Conservation (phyloP, 305 asterid genomes). For the Fraxinus xanthoxyloides region DNA sequence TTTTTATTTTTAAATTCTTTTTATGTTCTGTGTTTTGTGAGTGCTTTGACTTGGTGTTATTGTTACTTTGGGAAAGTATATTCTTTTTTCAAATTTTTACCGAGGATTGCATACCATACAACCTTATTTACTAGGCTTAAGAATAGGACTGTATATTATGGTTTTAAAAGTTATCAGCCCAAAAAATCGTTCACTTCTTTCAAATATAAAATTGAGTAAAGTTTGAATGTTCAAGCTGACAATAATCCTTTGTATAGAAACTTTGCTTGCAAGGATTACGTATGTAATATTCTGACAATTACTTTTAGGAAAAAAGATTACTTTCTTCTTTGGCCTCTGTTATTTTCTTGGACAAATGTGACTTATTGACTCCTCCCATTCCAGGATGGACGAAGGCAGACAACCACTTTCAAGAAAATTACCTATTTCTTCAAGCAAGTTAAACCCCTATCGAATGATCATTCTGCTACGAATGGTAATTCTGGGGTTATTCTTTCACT, state of each 20-base stretch:
- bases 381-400: constrained; percentile 98
- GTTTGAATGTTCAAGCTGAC: constrained; percentile 7
- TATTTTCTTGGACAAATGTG: background rate
- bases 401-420: constrained; percentile 93
- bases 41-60: constrained; percentile 25
- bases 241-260: background rate
- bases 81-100: constrained; percentile 14
- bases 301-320: background rate
- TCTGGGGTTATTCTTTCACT: constrained; percentile 88
- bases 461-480: constrained; percentile 73
- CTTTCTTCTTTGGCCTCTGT: constrained; percentile 1
- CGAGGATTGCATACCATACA: constrained; percentile 9
- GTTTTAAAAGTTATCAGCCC: constrained; percentile 1
- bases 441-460: constrained; percentile 81
- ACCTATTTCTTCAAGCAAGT: constrained; percentile 88
- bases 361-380: constrained; percentile 3
- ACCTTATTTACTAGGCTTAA: background rate
- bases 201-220: background rate
- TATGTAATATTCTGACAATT: background rate
- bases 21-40: background rate
- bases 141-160: background rate
- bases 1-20: constrained; percentile 5
- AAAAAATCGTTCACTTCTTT: background rate
- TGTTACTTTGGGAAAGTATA: constrained; percentile 19
- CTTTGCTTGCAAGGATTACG: background rate